A percentile compares a stretch with the other conserved stretches of the same genome.
Conservation (phyloP, 2,329 filamentous ascomycete species). For the Cytospora schulzeri region DNA sequence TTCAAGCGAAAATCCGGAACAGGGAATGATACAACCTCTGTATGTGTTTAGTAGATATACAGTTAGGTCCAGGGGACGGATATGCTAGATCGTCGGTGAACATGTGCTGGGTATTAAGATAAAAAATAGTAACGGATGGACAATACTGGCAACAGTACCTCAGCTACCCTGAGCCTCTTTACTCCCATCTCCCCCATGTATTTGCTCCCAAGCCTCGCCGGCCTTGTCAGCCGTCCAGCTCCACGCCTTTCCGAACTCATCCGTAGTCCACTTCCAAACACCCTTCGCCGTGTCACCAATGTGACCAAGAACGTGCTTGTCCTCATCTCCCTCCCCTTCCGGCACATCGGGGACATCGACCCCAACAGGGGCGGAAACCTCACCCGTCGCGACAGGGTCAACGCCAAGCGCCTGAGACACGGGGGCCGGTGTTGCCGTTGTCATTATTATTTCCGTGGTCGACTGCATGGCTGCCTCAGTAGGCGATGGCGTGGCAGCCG, state of each 20-base stretch:
- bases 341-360: constrained; percentile 29
- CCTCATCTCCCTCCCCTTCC: constrained; percentile 28
- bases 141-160: neutral
- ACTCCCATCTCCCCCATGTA: constrained; percentile 35
- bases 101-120: too few relatives aligned
- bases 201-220: constrained; percentile 48
- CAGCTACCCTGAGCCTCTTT: neutral
- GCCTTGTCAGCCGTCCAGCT: constrained; percentile 53
- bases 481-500: too few relatives aligned
- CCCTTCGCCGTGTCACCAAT: constrained; percentile 37
- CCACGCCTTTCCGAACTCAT: constrained; percentile 50
- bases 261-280: constrained; percentile 56
- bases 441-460: neutral
- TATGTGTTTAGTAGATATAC: too few relatives aligned
- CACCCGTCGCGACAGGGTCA: constrained; percentile 30
- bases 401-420: constrained; percentile 26
- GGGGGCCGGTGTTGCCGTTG: constrained; percentile 18
- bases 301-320: constrained; percentile 37
- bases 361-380: constrained; percentile 32
- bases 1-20: neutral
- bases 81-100: too few relatives aligned
- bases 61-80: too few relatives aligned
- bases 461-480: too few relatives aligned
- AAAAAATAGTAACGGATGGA: neutral
- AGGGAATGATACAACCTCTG: too few relatives aligned